Evolutionary conservation across 768 basidiomycete genomes (phyloP).

Genomic region (Coprinopsis sp.): DNA sequence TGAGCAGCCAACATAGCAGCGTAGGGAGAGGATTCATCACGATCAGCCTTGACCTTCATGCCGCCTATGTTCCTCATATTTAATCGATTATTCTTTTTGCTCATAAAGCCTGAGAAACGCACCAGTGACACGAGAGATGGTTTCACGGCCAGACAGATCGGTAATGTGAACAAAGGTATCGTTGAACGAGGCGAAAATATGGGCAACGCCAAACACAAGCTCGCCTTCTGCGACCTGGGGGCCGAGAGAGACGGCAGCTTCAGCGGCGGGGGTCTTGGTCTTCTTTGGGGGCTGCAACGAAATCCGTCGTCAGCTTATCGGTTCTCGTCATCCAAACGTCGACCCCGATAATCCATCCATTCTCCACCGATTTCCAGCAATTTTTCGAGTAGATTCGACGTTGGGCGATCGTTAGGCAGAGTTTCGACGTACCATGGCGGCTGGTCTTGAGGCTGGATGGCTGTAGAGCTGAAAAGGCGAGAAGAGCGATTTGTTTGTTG

Average conservation of each 20-base stretch:
- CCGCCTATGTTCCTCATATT: slow-evolving; percentile 52
- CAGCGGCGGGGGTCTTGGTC: slow-evolving; percentile 72
- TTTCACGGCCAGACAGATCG: slow-evolving; percentile 98
- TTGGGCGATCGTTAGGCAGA: slow-evolving; percentile 6
- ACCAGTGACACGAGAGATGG: slow-evolving; percentile 98
- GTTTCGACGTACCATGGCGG: slow-evolving; percentile 36
- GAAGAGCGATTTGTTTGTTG: background rate
- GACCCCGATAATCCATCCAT: slow-evolving; percentile 49
- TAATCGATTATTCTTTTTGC: background rate
- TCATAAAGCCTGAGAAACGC: slow-evolving; percentile 19
- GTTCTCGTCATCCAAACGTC: slow-evolving; percentile 40
- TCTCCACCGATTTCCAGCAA: slow-evolving; percentile 1
- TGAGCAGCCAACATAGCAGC: slow-evolving; percentile 98
- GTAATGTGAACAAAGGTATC: slow-evolving; percentile 99
- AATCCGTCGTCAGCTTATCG: background rate
- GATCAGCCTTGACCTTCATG: slow-evolving; percentile 99
- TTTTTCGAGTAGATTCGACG: slow-evolving; percentile 11
- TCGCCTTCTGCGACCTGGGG: slow-evolving; percentile 96
- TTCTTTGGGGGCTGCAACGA: slow-evolving; percentile 75
- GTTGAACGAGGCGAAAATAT: slow-evolving; percentile 99
- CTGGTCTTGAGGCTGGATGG: slow-evolving; percentile 21
- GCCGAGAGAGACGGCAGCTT: slow-evolving; percentile 85
- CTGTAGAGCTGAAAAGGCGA: slow-evolving; percentile 15
- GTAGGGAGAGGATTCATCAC: slow-evolving; percentile 97
- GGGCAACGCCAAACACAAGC: slow-evolving; percentile 95